Base-by-base conservation (phyloP, 1,284 basidiomycete genomes). In the Rhodotorula sp. region DNA sequence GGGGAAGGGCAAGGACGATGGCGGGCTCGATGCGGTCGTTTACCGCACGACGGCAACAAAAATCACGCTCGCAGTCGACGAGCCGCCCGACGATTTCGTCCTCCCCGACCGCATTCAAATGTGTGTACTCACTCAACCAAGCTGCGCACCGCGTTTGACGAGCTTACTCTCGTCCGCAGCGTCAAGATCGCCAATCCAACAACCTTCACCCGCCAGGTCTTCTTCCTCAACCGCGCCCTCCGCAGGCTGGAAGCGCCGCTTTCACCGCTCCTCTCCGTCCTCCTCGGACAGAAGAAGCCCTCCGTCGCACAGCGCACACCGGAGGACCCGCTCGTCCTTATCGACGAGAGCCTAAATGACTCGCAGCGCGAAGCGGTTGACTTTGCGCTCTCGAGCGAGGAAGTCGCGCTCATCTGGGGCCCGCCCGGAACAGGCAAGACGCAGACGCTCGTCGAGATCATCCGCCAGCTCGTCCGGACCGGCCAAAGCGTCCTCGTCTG, bases 371-470 rank as follows among this genome's bases (percentile, higher is more conserved):
- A 87, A 29, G 94, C 94, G 0, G 88, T 95, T 54, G 85, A 82
- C 62, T 91, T 93, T 77, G 88, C 89, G 8, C 80, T 95, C 5
- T 85, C 86, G 70, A 86, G 89, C 0, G 84, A 87, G 2, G 90
- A 94, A 79, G 86, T 97, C 0, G 91, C 91, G 0, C 92, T 94
- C 75, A 94, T 99, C n/a, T 95, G 97, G 79, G 95, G 96, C 0
- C 96, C 96, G 10, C 95, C 96, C 70, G 95, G 86, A 2, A 82
- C 81, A 0, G 94, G 94, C 12, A 97, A 97, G 83, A 97, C 94
- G 0, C 91, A 93, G 76, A 95, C 94, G 0, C 85, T 97, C 19
- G 89, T 96, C 51, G 94, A 97, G 80, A 86, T 95, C 64, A 91
- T 96, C 69, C 88, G 91, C 44, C 94, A 97, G 79, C 82, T 94